Base-by-base conservation (phyloP, 192 early-diverging fungal species). In the Jimgerdemannia flammicorona region DNA sequence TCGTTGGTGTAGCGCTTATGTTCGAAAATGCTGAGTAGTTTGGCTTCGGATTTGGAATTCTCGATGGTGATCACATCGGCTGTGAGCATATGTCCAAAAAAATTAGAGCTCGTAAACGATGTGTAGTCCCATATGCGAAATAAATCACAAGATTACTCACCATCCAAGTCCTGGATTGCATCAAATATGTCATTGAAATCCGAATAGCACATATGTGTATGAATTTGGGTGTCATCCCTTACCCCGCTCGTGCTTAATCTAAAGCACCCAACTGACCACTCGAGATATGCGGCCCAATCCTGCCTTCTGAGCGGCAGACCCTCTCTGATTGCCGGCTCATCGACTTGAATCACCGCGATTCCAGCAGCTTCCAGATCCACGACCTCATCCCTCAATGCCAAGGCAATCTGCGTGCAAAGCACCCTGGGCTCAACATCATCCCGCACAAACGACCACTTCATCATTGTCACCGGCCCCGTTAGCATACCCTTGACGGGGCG, bases 401-500 rank as follows among this genome's bases (percentile, higher is more conserved):
- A 87, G 43, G 94, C 97, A 64, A 99, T 86, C 85, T 99, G 97
- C 44, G 86, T 88, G 76, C 95, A 90, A 67, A 96, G 94, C 70
- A 89, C 86, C 40, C 87, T 84, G 78, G 92, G 89, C 65, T 95
- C 94, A 80, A 97, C 93, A 87, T 99, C 97, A 79, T 98, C 95
- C 84, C 97, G 96, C 70, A 98, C 94, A 83, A 99, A 99, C 39
- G 97, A 99, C 97, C 97, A 99, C 85, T 95, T 91, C 78, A 98
- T 91, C 83, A 97, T 97, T 75, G 97, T 99, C 65, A 99, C 93
- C 40, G 97, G 97, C 41, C 97, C 97, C 43, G 97, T 99, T 70
- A 99, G 91, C 97, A 99, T 99, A 79, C 97, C 97, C 91, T 99
- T 99, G 93, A 99, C 92, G 72, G 95, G 95, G 81, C 92, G 92